Evolutionary conservation across 2,329 filamentous ascomycete species (phyloP).

Genomic region (Drechmeria coniospora): DNA sequence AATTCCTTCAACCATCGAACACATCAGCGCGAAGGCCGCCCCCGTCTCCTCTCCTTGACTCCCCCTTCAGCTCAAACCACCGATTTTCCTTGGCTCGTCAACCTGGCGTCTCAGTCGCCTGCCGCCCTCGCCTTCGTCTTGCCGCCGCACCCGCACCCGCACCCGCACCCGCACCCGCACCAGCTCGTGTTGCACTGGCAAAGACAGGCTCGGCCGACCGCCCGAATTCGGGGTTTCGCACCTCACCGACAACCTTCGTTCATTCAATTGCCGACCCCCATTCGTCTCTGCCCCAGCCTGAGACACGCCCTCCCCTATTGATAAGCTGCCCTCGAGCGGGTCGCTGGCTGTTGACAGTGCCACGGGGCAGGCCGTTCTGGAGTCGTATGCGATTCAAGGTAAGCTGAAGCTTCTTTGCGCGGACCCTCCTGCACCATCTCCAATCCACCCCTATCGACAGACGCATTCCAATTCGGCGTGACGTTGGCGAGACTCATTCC

Average conservation of each 20-base stretch:
- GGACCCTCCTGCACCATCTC: slow-evolving; percentile 1
- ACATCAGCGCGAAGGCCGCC: slow-evolving; percentile 1
- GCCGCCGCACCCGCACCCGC: too few relatives aligned
- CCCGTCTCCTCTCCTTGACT: background rate
- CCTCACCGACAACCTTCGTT: slow-evolving; percentile 1
- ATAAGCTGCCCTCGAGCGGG: slow-evolving; percentile 7
- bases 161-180: too few relatives aligned
- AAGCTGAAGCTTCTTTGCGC: slow-evolving; percentile 9
- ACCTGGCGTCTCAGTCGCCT: too few relatives aligned
- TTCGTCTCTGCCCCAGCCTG: background rate
- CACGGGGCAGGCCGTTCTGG: slow-evolving; percentile 11
- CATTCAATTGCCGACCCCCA: too few relatives aligned
- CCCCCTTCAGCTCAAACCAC: slow-evolving; percentile 2
- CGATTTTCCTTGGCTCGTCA: slow-evolving; percentile 1
- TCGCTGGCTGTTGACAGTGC: slow-evolving; percentile 12
- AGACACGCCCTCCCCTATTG: background rate
- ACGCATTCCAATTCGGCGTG: too few relatives aligned
- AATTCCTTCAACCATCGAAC: slow-evolving; percentile 3
- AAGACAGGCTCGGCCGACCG: too few relatives aligned
- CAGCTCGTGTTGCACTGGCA: too few relatives aligned
- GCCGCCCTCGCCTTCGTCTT: too few relatives aligned
- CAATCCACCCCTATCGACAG: background rate
- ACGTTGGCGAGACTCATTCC: too few relatives aligned
- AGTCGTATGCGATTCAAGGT: slow-evolving; percentile 10
- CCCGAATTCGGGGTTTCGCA: too few relatives aligned